Conservation (phyloP, 768 basidiomycete species). For the Suillus sp. region DNA sequence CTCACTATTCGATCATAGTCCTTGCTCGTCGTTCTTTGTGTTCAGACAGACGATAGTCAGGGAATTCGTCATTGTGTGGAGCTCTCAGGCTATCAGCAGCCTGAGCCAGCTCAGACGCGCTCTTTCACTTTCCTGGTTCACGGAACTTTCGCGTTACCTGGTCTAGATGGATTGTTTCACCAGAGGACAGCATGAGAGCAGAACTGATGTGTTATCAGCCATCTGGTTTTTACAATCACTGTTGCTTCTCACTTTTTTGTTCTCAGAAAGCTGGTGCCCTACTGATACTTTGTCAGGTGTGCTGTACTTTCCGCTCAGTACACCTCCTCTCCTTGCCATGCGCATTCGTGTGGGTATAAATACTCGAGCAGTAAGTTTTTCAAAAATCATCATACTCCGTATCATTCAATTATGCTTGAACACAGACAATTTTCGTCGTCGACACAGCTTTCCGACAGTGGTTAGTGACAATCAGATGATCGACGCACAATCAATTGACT, state of each 20-base stretch:
- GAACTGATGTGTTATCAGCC: background rate
- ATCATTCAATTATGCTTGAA: background rate
- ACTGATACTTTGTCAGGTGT: background rate
- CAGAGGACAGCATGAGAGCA: background rate
- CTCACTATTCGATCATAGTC: background rate
- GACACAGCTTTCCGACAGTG: background rate
- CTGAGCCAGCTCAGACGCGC: background rate
- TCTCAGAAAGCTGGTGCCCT: background rate
- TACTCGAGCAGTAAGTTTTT: background rate
- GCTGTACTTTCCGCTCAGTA: background rate
- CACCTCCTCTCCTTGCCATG: background rate
- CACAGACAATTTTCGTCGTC: background rate
- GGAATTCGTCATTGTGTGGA: background rate
- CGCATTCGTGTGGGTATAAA: background rate
- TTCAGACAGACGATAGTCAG: background rate
- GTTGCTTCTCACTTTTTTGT: background rate
- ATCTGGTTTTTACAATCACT: background rate
- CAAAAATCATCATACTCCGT: background rate
- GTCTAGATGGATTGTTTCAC: too few species aligned
- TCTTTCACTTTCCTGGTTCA: background rate
- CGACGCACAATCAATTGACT: background rate
- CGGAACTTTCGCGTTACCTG: background rate
- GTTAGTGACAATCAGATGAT: too few species aligned
- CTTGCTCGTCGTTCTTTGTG: background rate
- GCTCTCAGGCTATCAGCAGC: background rate